phyloP scores from a whole-genome alignment of 805 yeast genomes.

The Candida tibetensis region DNA sequence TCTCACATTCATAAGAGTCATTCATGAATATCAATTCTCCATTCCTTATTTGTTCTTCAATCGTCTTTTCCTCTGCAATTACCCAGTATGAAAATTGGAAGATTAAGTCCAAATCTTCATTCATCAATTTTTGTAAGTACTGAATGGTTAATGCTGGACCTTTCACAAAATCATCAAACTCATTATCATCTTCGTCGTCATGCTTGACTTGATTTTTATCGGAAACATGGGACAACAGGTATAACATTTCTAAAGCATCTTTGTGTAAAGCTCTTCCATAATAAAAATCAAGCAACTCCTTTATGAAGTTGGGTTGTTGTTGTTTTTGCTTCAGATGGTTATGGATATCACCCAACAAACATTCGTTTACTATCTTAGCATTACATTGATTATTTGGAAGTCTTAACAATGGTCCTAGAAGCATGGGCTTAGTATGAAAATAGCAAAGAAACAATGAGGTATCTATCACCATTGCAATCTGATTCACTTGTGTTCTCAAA shows the following conservation, averaged over 20 bases:
- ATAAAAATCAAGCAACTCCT: constrained; percentile 77
- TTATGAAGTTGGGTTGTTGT: constrained; percentile 41
- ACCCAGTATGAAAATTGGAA: constrained; percentile 57
- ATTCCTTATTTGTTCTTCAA: constrained; percentile 20
- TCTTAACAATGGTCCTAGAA: constrained; percentile 81
- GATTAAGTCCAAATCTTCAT: constrained; percentile 50
- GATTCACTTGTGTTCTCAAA: constrained; percentile 20
- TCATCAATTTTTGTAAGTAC: constrained; percentile 56
- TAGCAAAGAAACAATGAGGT: constrained; percentile 78
- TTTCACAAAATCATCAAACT: constrained; percentile 25
- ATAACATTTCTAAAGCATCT: constrained; percentile 63
- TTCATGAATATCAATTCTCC: constrained; percentile 59
- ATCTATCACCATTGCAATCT: constrained; percentile 56
- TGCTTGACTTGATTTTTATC: constrained; percentile 10
- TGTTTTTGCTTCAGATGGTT: constrained; percentile 15
- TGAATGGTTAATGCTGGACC: constrained; percentile 48
- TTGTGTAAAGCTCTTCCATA: constrained; percentile 58
- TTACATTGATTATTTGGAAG: constrained; percentile 71
- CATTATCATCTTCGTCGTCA: constrained; percentile 16
- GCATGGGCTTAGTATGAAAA: constrained; percentile 59
- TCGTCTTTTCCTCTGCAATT: constrained; percentile 25
- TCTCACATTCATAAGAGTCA: constrained; percentile 58
- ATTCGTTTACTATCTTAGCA: constrained; percentile 54
- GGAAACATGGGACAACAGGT: constrained; percentile 19
- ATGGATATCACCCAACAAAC: constrained; percentile 41